phyloP scores from a whole-genome alignment of 345 rosid genomes.

The Populus alba region DNA sequence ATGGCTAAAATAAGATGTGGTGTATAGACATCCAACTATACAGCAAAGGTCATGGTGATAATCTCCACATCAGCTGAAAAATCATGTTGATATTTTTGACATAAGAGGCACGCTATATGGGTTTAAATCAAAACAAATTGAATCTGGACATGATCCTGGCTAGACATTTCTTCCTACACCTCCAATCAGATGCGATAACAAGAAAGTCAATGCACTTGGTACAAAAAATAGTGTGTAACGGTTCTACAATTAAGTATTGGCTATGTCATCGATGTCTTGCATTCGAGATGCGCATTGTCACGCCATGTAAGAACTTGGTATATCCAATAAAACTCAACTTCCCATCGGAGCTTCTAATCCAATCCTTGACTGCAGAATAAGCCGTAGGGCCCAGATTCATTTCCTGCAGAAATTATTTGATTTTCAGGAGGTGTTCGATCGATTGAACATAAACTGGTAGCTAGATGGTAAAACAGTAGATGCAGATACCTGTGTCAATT shows the following conservation, averaged over 20 bases:
- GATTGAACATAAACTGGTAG: not conserved
- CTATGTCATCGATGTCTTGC: slow-evolving; percentile 48
- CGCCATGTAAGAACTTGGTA: slow-evolving; percentile 75
- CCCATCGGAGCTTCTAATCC: slow-evolving; percentile 60
- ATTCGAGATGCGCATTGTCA: slow-evolving; percentile 53
- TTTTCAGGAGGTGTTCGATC: not conserved
- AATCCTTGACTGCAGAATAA: slow-evolving; percentile 49
- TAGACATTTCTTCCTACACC: not conserved
- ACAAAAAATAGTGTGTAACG: not conserved
- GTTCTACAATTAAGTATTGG: not conserved
- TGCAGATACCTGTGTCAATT: slow-evolving; percentile 23
- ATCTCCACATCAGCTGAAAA: not conserved
- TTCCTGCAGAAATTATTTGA: slow-evolving; percentile 12
- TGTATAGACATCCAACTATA: not conserved
- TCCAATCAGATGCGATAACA: not conserved
- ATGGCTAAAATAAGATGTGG: too few species aligned
- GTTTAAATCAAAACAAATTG: not conserved
- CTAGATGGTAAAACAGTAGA: not conserved
- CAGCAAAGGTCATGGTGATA: not conserved
- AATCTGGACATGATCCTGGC: not conserved
- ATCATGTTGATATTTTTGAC: not conserved
- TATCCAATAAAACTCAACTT: slow-evolving; percentile 66
- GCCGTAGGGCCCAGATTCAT: slow-evolving; percentile 47
- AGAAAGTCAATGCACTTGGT: not conserved
- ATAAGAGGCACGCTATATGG: not conserved